Conservation (phyloP, 2,329 filamentous ascomycete species). For the Epicoccum sorghinum region DNA sequence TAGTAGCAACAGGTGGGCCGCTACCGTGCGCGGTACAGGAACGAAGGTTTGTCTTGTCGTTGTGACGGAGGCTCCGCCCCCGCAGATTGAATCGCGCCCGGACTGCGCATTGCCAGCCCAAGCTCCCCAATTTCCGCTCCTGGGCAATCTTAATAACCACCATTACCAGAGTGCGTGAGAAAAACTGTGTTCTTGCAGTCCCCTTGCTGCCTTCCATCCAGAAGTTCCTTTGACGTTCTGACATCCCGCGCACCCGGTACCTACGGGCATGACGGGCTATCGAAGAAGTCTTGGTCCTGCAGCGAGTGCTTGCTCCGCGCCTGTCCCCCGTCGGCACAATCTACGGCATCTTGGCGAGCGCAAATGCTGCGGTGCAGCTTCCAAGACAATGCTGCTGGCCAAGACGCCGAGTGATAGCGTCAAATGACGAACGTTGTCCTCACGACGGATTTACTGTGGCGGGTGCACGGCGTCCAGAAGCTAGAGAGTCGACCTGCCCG, state of each 20-base stretch:
- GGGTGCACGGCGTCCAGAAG: conserved; percentile 11
- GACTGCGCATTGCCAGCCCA: background rate
- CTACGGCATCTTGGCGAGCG: conserved; percentile 4
- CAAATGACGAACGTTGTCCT: conserved; percentile 14
- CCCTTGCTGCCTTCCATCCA: no score
- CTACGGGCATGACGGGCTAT: conserved; percentile 8
- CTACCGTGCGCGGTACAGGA: background rate
- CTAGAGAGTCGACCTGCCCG: conserved; percentile 17
- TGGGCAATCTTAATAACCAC: no score
- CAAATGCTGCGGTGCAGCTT: background rate
- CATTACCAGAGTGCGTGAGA: no score
- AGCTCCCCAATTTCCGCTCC: background rate
- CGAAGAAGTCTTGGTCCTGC: conserved; percentile 18
- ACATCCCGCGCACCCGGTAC: conserved; percentile 2
- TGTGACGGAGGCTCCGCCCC: conserved; percentile 1
- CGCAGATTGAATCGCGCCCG: background rate
- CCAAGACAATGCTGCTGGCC: conserved; percentile 4
- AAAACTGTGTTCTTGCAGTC: no score
- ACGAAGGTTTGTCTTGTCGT: background rate
- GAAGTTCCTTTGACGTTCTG: background rate
- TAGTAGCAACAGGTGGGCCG: background rate
- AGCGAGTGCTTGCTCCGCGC: conserved; percentile 15
- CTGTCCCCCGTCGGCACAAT: background rate
- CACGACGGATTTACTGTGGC: conserved; percentile 14
- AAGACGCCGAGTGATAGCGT: conserved; percentile 19